Evolutionary conservation across 495 filamentous ascomycete genomes (phyloP), one percentile per base, ranked within the genome.

Genomic region (Xylaria bambusicola): DNA sequence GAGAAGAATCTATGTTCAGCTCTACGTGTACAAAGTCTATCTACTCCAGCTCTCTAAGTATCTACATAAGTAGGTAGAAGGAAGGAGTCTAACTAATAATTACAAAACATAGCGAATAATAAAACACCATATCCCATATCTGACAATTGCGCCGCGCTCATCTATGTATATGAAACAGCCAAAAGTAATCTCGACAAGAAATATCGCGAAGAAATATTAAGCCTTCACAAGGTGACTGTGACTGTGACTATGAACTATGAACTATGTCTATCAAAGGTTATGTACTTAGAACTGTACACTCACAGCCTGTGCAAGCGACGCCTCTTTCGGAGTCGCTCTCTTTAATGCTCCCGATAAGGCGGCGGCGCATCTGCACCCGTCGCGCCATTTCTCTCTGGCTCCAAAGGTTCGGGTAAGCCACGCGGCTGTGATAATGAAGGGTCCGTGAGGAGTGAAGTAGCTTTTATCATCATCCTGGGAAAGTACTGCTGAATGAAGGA

Each of bases 401-500:
- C 20, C 8, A 54, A 41, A 6, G 47, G 51, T 10, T 31, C 12
- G 6, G 49, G 27, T 15, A 47, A 50, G 6, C 54, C 20, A 17
- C 54, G n/a, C n/a, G n/a, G n/a, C n/a, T n/a, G 3, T 7, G 46
- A 15, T 3, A 20, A 13, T 36, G 41, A 27, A 17, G 17, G 42
- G 12, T 49, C 33, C 1, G 13, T 6, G 10, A 61, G 23, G 55
- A 73, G 64, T 18, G 58, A 46, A 1, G 68, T 63, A 36, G 66
- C 70, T 67, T 71, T 75, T 24, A 63, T 56, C 74, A 79, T 76
- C 77, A 81, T 80, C 58, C 69, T 72, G 7, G 69, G 63, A 40
- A 78, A 80, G 62, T 81, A 81, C 50, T 77, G 69, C 50, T 80
- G 77, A 17, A 81, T 73, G 47, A 81, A 81, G 15, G 75, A 78